A percentile compares a stretch with the other conserved stretches of the same genome.
Conservation (phyloP, 441 rosid species). For the Bocquillonia castaneifolia region DNA sequence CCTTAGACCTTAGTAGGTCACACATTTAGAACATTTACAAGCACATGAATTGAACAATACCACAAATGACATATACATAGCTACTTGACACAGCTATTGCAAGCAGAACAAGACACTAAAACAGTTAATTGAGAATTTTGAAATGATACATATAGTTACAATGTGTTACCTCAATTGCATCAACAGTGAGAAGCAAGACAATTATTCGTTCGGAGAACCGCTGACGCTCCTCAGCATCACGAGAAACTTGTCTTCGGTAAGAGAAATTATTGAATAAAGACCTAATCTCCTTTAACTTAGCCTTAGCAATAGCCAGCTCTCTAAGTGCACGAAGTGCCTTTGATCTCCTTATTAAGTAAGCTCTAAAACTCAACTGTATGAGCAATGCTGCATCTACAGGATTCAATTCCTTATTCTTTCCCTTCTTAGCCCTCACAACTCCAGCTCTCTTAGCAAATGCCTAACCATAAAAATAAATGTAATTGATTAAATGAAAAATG, state of each 20-base stretch:
- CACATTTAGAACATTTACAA: not conserved
- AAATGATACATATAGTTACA: too few relatives aligned
- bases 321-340: slow-evolving; percentile 81
- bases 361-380: slow-evolving; percentile 79
- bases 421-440: slow-evolving; percentile 43
- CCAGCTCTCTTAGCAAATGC: slow-evolving; percentile 74
- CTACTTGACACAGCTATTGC: too few relatives aligned
- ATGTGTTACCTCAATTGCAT: slow-evolving; percentile 77
- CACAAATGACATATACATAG: not conserved
- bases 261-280: slow-evolving; percentile 69
- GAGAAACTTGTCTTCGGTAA: slow-evolving; percentile 60
- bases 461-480: slow-evolving; percentile 29
- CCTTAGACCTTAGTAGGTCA: not conserved
- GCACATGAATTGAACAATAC: not conserved
- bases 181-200: slow-evolving; percentile 86
- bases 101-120: too few relatives aligned
- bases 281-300: slow-evolving; percentile 84
- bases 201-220: slow-evolving; percentile 74
- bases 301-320: slow-evolving; percentile 79
- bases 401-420: slow-evolving; percentile 71
- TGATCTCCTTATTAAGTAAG: slow-evolving; percentile 73
- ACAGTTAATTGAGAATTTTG: too few relatives aligned
- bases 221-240: slow-evolving; percentile 76
- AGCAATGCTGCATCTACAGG: slow-evolving; percentile 65
- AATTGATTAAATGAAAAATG: not conserved